Conservation (phyloP, 2,329 filamentous ascomycete genomes). For the Hymenoscyphus fraxineus region DNA sequence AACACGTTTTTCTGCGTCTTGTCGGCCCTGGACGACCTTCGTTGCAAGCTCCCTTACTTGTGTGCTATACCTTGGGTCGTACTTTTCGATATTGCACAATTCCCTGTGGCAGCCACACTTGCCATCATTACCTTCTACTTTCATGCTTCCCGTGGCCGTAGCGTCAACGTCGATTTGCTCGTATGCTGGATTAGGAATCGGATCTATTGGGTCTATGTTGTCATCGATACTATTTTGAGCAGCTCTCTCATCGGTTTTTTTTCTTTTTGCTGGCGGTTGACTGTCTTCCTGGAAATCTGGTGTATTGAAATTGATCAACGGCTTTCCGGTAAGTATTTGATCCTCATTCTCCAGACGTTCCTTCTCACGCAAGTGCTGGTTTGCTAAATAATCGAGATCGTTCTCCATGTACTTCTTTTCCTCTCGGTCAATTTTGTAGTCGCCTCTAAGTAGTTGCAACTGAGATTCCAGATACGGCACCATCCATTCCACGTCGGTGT, state of each 20-base stretch:
- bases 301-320: conserved; percentile 2
- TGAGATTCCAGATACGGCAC: conserved; percentile 10
- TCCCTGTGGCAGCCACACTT: neutral
- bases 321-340: neutral
- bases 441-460: conserved; percentile 4
- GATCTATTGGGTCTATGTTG: neutral
- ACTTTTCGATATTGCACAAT: neutral
- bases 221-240: neutral
- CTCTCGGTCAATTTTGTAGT: neutral
- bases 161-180: neutral
- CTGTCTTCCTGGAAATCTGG: neutral
- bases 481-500: conserved; percentile 7
- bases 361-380: neutral
- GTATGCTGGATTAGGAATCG: neutral
- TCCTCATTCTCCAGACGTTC: neutral
- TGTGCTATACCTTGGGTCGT: neutral
- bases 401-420: neutral
- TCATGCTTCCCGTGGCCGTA: neutral
- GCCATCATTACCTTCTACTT: neutral
- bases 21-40: neutral
- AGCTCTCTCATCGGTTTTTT: neutral
- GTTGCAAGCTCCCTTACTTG: conserved; percentile 2
- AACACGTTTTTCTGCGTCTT: neutral
- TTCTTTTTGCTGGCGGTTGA: neutral
- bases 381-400: conserved; percentile 8